These are phyloP conservation scores for Kingdonia uniflora DNA, from an alignment of 164 flowering plant species.

Conservation along the genomic window DNA sequence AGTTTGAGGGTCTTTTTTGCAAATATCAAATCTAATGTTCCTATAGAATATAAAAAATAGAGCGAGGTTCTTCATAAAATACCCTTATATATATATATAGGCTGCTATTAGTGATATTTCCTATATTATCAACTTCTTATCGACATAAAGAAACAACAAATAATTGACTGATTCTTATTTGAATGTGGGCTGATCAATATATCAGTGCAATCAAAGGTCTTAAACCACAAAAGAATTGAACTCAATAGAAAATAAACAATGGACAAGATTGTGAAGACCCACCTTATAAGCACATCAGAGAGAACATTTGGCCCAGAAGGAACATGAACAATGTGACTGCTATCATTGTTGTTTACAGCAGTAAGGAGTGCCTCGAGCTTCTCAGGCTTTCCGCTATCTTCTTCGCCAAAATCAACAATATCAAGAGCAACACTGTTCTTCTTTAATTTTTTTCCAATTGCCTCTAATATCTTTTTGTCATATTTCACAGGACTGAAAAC, in stretches of 20 bases:
- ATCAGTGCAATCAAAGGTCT: too few relatives aligned
- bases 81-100: too few relatives aligned
- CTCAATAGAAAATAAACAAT: not conserved
- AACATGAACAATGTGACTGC: slow-evolving; percentile 87
- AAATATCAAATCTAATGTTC: too few relatives aligned
- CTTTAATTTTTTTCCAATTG: slow-evolving; percentile 78
- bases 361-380: slow-evolving; percentile 81
- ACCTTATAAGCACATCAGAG: slow-evolving; percentile 92
- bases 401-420: slow-evolving; percentile 90
- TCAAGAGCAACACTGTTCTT: slow-evolving; percentile 96
- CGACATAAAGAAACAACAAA: too few relatives aligned
- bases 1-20: too few relatives aligned
- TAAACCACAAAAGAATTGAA: not conserved
- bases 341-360: slow-evolving; percentile 82
- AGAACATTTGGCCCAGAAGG: slow-evolving; percentile 80
- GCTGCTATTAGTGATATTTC: too few relatives aligned
- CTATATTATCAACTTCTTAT: too few relatives aligned
- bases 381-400: slow-evolving; percentile 76
- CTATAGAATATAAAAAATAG: too few relatives aligned
- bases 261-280: not conserved
- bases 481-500: slow-evolving; percentile 66
- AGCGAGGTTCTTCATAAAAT: too few relatives aligned
- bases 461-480: slow-evolving; percentile 81
- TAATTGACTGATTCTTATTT: too few relatives aligned
- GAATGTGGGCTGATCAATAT: too few relatives aligned